Base-by-base conservation (phyloP, 768 basidiomycete species). In the Psilocybe subaeruginosa region DNA sequence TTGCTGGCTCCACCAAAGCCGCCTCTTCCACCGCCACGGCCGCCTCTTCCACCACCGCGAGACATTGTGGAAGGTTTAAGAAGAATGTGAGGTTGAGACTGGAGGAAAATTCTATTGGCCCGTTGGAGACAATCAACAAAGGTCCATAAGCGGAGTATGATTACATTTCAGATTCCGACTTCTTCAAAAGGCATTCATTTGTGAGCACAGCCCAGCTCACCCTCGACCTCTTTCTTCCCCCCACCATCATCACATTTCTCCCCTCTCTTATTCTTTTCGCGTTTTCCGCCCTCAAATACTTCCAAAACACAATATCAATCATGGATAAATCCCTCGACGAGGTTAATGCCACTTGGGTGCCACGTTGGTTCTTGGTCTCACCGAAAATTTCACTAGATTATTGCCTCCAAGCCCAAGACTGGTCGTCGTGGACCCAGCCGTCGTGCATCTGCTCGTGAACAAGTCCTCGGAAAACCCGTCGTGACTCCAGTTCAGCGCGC, bases 251-350 rank as follows among this genome's bases (percentile, higher is more conserved):
- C 64, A 68, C 65, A 50, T 58, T 68, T 68, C 60, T 51, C 47
- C 63, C 62, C 60, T 52, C 37, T 59, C 41, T 39, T 43, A 50
- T 45, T 53, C 60, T 65, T 65, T 35, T 51, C 64, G 59, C 51
- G 56, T 52, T 66, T 52, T 59, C 41, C 17, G 56, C 35, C 47
- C 55, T 56, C 54, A 55, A 58, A 59, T 43, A 56, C 43, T 11
- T 46, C 29, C 60, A 57, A 55, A 43, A 29, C 54, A 35, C 23
- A 54, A 47, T 55, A 48, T 58, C 56, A 56, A 74, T 64, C 72
- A 91, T 94, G 89, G 91, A 94, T 78, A 90, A 90, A 78, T 83
- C 90, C 69, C 89, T 94, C 61, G 92, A 94, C 73, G 89, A 93
- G 60, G 92, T 94, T 59, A 19, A 84, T 78, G 33, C 50, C 60